These are phyloP conservation scores for Trebouxia sp. DNA, from an alignment of 139 green algal species.

Conservation along the genomic window DNA sequence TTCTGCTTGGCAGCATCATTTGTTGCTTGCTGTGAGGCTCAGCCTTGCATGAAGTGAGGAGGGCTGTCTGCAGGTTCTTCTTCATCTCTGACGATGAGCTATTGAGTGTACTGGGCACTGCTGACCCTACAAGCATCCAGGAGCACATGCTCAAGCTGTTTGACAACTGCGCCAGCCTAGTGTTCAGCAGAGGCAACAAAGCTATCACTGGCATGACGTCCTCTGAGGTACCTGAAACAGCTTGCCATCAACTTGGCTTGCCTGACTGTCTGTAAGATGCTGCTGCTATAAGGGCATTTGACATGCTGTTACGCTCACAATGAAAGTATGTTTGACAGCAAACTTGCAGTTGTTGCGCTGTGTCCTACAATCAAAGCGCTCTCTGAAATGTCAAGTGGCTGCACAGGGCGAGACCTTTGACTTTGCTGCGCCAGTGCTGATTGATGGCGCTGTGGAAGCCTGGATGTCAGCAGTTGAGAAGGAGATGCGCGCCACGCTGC, in stretches of 20 bases:
- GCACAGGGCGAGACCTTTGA: conserved; percentile 75
- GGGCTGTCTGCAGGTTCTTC: conserved; percentile 65
- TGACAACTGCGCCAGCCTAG: conserved; percentile 84
- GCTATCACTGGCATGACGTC: conserved; percentile 81
- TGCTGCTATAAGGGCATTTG: too few species aligned
- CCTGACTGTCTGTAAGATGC: background rate
- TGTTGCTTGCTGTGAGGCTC: background rate
- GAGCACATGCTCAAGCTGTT: conserved; percentile 96
- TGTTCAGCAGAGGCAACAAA: conserved; percentile 84
- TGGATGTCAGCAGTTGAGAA: conserved; percentile 86
- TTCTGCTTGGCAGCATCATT: background rate
- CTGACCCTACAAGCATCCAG: conserved; percentile 75
- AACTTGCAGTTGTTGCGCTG: too few species aligned
- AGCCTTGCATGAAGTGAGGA: background rate
- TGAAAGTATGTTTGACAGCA: too few species aligned
- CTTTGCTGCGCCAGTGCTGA: conserved; percentile 65
- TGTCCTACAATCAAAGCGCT: too few species aligned
- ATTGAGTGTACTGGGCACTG: conserved; percentile 80
- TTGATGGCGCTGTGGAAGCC: conserved; percentile 80
- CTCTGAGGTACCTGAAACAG: conserved; percentile 58
- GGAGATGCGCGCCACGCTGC: conserved; percentile 80
- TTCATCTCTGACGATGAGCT: conserved; percentile 90
- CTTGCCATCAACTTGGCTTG: background rate
- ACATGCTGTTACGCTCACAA: too few species aligned
- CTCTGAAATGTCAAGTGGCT: too few species aligned